These are phyloP conservation scores for Cercospora sp. DNA, from an alignment of 2,329 filamentous ascomycete genomes.

Conservation along the genomic window DNA sequence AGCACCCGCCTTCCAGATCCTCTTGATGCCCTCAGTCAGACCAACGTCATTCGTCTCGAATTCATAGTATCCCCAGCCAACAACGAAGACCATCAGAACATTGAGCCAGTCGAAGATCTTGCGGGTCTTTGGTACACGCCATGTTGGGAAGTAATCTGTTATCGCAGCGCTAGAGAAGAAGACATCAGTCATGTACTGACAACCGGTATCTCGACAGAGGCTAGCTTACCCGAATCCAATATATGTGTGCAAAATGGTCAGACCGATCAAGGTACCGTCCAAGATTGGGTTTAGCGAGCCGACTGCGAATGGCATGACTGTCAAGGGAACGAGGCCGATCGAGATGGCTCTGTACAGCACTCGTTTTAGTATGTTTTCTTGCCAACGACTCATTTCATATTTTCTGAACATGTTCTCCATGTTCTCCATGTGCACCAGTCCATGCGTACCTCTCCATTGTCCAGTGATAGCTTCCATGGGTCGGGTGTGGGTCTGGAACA, in stretches of 20 bases:
- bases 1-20: conserved; percentile 74
- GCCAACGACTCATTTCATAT: background rate
- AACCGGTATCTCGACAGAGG: background rate
- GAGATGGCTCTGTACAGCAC: conserved; percentile 64
- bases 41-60: conserved; percentile 99
- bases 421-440: conserved; percentile 60
- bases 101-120: conserved; percentile 74
- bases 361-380: conserved; percentile 12
- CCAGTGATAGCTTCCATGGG: conserved; percentile 98
- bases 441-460: conserved; percentile 72
- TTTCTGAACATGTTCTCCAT: background rate
- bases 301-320: conserved; percentile 85
- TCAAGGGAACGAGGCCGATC: conserved; percentile 79
- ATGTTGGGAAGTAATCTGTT: conserved; percentile 84
- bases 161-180: conserved; percentile 61
- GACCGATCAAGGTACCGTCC: conserved; percentile 81
- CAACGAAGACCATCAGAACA: conserved; percentile 74
- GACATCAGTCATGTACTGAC: background rate
- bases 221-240: conserved; percentile 80
- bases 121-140: conserved; percentile 66
- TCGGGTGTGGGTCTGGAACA: conserved; percentile 69
- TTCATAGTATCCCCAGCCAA: conserved; percentile 89
- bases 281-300: conserved; percentile 86
- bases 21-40: conserved; percentile 82
- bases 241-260: conserved; percentile 89